A percentile compares a stretch with the other conserved stretches of the same genome.
These are phyloP conservation scores for Chalciporus chontae DNA, from an alignment of 768 basidiomycete species.

Conservation along the genomic window DNA sequence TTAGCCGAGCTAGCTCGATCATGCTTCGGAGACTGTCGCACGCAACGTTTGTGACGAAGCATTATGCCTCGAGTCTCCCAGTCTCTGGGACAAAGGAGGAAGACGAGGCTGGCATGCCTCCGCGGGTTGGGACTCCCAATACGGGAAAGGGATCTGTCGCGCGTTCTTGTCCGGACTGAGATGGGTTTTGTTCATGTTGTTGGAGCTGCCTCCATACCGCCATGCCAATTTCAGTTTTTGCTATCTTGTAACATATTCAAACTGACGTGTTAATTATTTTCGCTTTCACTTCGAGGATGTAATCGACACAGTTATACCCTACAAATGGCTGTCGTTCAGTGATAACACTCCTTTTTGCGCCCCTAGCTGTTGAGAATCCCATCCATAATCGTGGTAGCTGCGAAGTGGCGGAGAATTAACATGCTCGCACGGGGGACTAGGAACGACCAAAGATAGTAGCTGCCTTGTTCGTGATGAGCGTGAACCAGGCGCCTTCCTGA, in stretches of 20 bases:
- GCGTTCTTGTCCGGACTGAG: background rate
- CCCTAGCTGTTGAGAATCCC: too few relatives aligned
- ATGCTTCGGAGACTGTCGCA: constrained; percentile 23
- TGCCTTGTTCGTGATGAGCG: constrained; percentile 54
- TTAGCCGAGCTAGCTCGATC: constrained; percentile 28
- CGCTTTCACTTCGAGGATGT: too few relatives aligned
- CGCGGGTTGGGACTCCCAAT: constrained; percentile 5
- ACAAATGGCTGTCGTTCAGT: too few relatives aligned
- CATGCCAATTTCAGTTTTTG: too few relatives aligned
- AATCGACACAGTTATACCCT: too few relatives aligned
- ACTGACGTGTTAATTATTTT: too few relatives aligned
- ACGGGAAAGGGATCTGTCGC: background rate
- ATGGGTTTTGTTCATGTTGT: background rate
- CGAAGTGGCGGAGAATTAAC: too few relatives aligned
- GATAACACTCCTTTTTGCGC: too few relatives aligned
- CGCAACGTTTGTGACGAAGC: constrained; percentile 14
- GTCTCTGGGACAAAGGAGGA: constrained; percentile 5
- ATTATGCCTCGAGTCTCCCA: constrained; percentile 5
- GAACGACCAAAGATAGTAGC: constrained; percentile 38
- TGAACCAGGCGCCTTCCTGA: constrained; percentile 40
- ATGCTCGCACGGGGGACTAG: too few relatives aligned
- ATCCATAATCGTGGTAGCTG: too few relatives aligned
- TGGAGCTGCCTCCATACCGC: background rate
- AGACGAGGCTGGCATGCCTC: background rate
- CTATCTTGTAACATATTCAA: too few relatives aligned